Conservation (phyloP, 306 rosid species). For the Trifolium repens region DNA sequence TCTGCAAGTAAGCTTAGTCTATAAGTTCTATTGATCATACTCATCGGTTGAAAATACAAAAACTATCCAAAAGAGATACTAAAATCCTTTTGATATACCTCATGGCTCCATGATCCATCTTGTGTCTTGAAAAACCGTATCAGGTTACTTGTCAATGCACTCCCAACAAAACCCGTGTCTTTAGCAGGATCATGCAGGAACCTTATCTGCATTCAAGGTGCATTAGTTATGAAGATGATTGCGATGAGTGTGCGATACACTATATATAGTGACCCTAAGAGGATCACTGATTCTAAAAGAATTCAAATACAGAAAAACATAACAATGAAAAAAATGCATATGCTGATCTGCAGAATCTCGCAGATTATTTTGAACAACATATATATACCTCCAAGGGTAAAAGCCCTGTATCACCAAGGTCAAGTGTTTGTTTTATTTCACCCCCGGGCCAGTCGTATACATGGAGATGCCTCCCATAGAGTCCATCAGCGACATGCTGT, state of each 20-base stretch:
- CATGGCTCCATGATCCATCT: constrained; percentile 90
- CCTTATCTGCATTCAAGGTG: constrained; percentile 63
- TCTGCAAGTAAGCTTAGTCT: constrained; percentile 52
- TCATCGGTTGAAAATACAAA: neutral
- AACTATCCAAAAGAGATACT: neutral
- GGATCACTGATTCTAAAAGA: neutral
- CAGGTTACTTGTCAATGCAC: constrained; percentile 87
- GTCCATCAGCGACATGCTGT: constrained; percentile 79
- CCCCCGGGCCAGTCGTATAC: constrained; percentile 96
- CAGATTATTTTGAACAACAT: constrained; percentile 26
- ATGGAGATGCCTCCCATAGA: constrained; percentile 86
- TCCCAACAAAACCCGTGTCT: constrained; percentile 89
- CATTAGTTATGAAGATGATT: constrained; percentile 4
- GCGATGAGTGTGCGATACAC: neutral
- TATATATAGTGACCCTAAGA: neutral
- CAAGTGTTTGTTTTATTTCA: constrained; percentile 86
- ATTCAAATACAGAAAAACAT: constrained; percentile 7
- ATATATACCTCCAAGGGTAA: constrained; percentile 80
- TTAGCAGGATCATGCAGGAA: constrained; percentile 94
- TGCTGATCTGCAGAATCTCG: neutral
- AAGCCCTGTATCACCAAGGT: constrained; percentile 85
- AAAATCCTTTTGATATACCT: constrained; percentile 55
- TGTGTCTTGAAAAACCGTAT: constrained; percentile 76
- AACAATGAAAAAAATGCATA: neutral
- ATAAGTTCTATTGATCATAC: neutral